Evolutionary conservation across 805 yeast genomes (phyloP), one percentile per base, ranked within the genome.

Genomic region (Pichia exigua): DNA sequence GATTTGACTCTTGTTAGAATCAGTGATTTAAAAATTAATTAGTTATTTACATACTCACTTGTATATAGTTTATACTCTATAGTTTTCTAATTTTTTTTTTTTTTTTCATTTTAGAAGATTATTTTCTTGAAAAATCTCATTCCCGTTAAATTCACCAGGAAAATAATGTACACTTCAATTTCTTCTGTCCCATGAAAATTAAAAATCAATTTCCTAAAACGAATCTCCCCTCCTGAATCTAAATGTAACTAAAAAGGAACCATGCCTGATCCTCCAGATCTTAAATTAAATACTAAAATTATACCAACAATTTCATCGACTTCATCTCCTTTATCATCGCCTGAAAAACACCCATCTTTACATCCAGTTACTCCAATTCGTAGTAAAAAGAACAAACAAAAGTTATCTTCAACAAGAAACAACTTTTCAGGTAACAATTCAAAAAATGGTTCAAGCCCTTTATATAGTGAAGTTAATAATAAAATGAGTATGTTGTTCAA

Each of bases 1-100:
- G 82, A 77, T 61, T 77, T 86, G 61, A 91, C 97, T 7, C 81
- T 87, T 43, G 68, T 91, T 59, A 79, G 91, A 66, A 82, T 91
- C 46, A 76, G 82, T 38, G 94, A 90, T 64, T 72, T 90, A 58
- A 74, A 73, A 58, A 68, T 90, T 3, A 45, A 45, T 32, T 39
- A 35, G 26, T 42, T 13, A 41, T 22, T n/a, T 41, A 40, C 17
- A 6, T 40, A 15, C 15, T 10, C 11, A 13, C 18, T 11, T 22
- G 15, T 41, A 22, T 24, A 41, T 22, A 41, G n/a, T 41, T n/a
- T 17, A 43, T 20, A 13, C 13, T 42, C 7, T 13, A 20, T 44
- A 20, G 27, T 8, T 17, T 12, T 45, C 15, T 22, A 22, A 18
- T 13, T 30, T 30, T 18, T 35, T 28, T 9, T 28, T 28, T 28